Percentiles rank a stretch among this genome's conserved stretches.
Evolutionary conservation across 495 filamentous ascomycete genomes (phyloP).

Genomic region (Talaromyces borbonicus): DNA sequence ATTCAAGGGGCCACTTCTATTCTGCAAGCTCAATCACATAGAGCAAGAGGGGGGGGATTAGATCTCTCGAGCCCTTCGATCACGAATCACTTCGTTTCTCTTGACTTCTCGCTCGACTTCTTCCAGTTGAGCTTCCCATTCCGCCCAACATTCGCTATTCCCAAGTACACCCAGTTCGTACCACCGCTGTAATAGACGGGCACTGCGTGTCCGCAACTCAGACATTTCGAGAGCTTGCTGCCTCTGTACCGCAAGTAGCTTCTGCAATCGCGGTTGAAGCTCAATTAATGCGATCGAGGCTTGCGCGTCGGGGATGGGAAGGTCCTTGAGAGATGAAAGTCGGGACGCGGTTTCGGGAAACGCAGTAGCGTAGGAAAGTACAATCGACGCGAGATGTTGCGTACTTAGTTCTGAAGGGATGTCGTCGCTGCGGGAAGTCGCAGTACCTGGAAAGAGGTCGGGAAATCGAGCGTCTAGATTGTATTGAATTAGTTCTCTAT

Average conservation of each 20-base stretch:
- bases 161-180: constrained; percentile 64
- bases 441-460: constrained; percentile 37
- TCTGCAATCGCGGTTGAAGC: constrained; percentile 61
- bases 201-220: constrained; percentile 62
- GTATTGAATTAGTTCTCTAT: not conserved
- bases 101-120: constrained; percentile 56
- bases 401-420: constrained; percentile 35
- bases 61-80: constrained; percentile 30
- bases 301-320: constrained; percentile 60
- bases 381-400: constrained; percentile 47
- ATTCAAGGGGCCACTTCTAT: not conserved
- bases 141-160: constrained; percentile 61
- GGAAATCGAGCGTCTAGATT: constrained; percentile 45
- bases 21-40: no score
- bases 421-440: constrained; percentile 12
- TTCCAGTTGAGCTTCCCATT: constrained; percentile 60
- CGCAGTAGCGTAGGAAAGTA: constrained; percentile 63
- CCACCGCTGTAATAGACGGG: constrained; percentile 64
- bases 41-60: no score
- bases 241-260: constrained; percentile 53
- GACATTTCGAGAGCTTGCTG: constrained; percentile 64
- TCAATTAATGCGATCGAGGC: constrained; percentile 57
- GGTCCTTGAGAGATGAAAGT: constrained; percentile 68
- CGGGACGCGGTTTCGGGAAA: constrained; percentile 71
- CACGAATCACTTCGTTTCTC: constrained; percentile 42